Conservation (phyloP, 2,329 filamentous ascomycete genomes). For the Meredithiella fracta region DNA sequence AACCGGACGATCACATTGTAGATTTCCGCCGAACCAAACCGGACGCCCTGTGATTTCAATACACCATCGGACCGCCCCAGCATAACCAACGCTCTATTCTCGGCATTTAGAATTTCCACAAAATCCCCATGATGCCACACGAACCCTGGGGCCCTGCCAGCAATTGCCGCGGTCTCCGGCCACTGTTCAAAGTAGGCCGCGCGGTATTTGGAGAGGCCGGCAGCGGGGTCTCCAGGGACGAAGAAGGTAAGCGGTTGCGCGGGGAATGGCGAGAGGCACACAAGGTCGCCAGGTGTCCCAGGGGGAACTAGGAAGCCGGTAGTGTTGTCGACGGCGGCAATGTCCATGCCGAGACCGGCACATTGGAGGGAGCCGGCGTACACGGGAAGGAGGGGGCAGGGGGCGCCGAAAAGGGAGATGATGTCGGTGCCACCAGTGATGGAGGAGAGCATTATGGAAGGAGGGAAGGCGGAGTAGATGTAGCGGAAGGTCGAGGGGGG, state of each 20-base stretch:
- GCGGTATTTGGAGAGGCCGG: slow-evolving; percentile 58
- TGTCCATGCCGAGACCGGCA: slow-evolving; percentile 64
- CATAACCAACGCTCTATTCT: slow-evolving; percentile 71
- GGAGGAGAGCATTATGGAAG: slow-evolving; percentile 61
- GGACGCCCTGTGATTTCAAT: slow-evolving; percentile 76
- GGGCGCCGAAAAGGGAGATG: slow-evolving; percentile 81
- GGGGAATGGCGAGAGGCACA: slow-evolving; percentile 74
- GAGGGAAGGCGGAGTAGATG: slow-evolving; percentile 69
- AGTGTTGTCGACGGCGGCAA: slow-evolving; percentile 41
- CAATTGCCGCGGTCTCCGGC: background rate
- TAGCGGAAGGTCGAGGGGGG: slow-evolving; percentile 87
- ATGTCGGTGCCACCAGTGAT: slow-evolving; percentile 97
- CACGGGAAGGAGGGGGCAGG: slow-evolving; percentile 60
- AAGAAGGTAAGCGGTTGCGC: slow-evolving; percentile 87
- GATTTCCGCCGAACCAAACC: slow-evolving; percentile 88
- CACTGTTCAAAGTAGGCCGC: slow-evolving; percentile 54
- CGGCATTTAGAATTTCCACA: slow-evolving; percentile 46
- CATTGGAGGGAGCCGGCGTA: slow-evolving; percentile 61
- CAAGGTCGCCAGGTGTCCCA: slow-evolving; percentile 67
- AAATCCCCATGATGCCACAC: slow-evolving; percentile 96
- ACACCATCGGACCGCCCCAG: slow-evolving; percentile 84
- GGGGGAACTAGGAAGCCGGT: slow-evolving; percentile 38
- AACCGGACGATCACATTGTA: slow-evolving; percentile 84
- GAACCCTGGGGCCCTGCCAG: slow-evolving; percentile 22
- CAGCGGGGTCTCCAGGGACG: slow-evolving; percentile 28